These are phyloP conservation scores for Cladorrhinum sp. DNA, from an alignment of 2,329 filamentous ascomycete species.

Conservation along the genomic window DNA sequence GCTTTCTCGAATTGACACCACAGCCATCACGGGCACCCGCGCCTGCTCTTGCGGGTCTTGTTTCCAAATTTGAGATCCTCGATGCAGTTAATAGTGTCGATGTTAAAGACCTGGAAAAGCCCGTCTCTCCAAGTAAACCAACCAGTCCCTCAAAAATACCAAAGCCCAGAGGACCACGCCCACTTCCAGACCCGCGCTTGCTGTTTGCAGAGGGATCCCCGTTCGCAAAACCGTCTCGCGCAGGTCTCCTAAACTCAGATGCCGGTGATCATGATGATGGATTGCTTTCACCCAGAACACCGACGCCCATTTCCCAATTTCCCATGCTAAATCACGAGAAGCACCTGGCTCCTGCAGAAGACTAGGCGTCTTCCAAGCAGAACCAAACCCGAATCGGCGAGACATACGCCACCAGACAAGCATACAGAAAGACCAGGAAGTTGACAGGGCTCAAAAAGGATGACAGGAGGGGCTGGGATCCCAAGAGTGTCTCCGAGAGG, in stretches of 20 bases:
- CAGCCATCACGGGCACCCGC: background rate
- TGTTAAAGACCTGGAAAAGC: background rate
- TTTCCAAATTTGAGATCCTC: constrained; percentile 36
- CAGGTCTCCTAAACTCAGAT: background rate
- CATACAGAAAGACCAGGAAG: background rate
- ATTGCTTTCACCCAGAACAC: background rate
- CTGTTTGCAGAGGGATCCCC: constrained; percentile 10
- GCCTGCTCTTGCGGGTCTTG: constrained; percentile 30
- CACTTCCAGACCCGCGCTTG: background rate
- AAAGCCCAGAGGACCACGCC: background rate
- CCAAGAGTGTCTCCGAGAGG: constrained; percentile 30
- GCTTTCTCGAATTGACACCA: constrained; percentile 1
- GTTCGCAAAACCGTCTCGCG: constrained; percentile 10
- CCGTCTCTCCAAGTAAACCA: background rate
- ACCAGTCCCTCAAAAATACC: background rate
- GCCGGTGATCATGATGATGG: background rate
- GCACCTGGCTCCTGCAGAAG: background rate
- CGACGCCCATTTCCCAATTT: background rate
- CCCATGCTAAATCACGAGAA: background rate
- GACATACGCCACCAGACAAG: background rate
- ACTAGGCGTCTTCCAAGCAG: constrained; percentile 9
- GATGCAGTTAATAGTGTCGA: constrained; percentile 29
- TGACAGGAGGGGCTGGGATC: constrained; percentile 28
- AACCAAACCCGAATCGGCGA: background rate
- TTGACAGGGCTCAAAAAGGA: background rate